A percentile compares a stretch with the other conserved stretches of the same genome.
phyloP scores from a whole-genome alignment of 768 basidiomycete genomes.

The Calocybe gangraenosa region DNA sequence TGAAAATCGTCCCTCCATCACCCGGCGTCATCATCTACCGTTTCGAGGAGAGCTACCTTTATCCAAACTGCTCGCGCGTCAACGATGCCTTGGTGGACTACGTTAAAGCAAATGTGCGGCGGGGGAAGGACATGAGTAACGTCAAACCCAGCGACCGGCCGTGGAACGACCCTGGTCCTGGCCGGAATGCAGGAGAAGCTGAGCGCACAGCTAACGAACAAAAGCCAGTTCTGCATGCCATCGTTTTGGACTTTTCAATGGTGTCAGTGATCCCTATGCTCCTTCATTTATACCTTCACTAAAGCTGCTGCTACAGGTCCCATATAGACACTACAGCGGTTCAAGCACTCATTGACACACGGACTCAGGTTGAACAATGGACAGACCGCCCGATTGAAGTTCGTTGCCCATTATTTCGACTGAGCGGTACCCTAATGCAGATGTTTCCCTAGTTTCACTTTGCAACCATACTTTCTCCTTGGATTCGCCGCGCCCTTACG shows the following conservation, averaged over 20 bases:
- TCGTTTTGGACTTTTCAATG: conserved; percentile 87
- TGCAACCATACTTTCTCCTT: conserved; percentile 85
- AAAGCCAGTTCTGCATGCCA: conserved; percentile 72
- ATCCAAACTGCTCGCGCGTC: conserved; percentile 68
- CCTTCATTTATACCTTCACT: background rate
- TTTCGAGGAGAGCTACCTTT: conserved; percentile 86
- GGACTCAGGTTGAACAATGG: conserved; percentile 86
- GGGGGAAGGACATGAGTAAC: conserved; percentile 69
- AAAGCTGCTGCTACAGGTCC: conserved; percentile 39
- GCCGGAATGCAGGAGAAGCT: conserved; percentile 37
- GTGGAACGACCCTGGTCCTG: conserved; percentile 92
- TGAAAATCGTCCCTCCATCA: conserved; percentile 73
- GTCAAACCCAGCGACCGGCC: conserved; percentile 70
- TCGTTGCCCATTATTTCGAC: conserved; percentile 11
- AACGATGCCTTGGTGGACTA: conserved; percentile 77
- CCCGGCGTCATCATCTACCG: conserved; percentile 91
- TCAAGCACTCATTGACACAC: conserved; percentile 87
- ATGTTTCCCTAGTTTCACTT: conserved; percentile 76
- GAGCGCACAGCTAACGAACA: conserved; percentile 47
- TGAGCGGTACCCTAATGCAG: background rate
- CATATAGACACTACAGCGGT: conserved; percentile 91
- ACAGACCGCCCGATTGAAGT: conserved; percentile 73
- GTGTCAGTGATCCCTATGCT: conserved; percentile 49
- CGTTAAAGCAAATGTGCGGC: conserved; percentile 72
- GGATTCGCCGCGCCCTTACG: conserved; percentile 85